Conservation (phyloP, 805 yeast species). For the Yamadazyma endophytica region DNA sequence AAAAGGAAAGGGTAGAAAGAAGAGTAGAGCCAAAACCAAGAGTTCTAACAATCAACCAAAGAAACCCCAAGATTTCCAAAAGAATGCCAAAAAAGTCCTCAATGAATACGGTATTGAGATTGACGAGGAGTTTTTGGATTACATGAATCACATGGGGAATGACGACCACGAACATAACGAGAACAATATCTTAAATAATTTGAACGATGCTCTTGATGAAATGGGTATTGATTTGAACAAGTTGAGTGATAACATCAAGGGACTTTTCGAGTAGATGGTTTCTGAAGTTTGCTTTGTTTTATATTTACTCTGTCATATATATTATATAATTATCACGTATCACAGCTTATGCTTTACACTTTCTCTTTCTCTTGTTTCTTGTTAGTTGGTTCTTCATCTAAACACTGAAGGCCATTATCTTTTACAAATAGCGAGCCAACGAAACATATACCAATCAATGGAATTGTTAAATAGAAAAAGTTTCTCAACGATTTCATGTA, state of each 20-base stretch:
- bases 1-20: neutral
- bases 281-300: neutral
- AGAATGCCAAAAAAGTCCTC: conserved; percentile 9
- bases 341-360: conserved; percentile 1
- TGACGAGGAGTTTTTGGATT: conserved; percentile 12
- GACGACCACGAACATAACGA: conserved; percentile 2
- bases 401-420: conserved; percentile 36
- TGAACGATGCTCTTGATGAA: conserved; percentile 1
- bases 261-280: neutral
- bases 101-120: conserved; percentile 15
- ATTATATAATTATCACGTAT: neutral
- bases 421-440: conserved; percentile 26
- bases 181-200: conserved; percentile 1
- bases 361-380: neutral
- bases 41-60: conserved; percentile 3
- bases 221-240: conserved; percentile 2
- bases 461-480: conserved; percentile 30
- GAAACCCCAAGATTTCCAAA: conserved; percentile 7
- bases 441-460: conserved; percentile 31
- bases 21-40: conserved; percentile 1
- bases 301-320: conserved; percentile 1
- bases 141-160: conserved; percentile 8
- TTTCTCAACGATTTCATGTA: conserved; percentile 24
- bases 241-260: neutral
- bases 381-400: conserved; percentile 22